A percentile compares a stretch with the other conserved stretches of the same genome.
phyloP scores from a whole-genome alignment of 2,329 filamentous ascomycete genomes.

The Diaporthe australafricana region DNA sequence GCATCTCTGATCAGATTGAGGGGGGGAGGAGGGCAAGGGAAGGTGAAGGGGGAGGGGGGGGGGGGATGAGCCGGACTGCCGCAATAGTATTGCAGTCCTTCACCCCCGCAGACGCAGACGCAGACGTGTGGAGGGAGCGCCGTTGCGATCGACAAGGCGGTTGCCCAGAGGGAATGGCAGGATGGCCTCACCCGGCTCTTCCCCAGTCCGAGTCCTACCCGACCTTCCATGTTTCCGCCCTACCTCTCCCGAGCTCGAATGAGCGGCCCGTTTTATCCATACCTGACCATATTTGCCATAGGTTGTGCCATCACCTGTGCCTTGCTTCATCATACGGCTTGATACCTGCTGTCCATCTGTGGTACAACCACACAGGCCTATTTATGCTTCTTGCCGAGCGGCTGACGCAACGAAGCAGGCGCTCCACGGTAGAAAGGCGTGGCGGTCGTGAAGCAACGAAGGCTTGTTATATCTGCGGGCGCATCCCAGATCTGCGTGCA shows the following conservation, averaged over 20 bases:
- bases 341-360: conserved; percentile 6
- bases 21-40: too few species aligned
- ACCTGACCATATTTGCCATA: not conserved
- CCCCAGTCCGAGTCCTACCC: conserved; percentile 20
- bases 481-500: conserved; percentile 21
- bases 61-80: conserved; percentile 7
- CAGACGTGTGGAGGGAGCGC: not conserved
- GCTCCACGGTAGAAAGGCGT: conserved; percentile 11
- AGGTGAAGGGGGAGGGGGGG: not conserved
- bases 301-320: not conserved
- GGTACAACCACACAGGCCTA: not conserved
- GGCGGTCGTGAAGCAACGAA: not conserved
- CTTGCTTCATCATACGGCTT: conserved; percentile 3
- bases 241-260: conserved; percentile 8
- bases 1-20: not conserved
- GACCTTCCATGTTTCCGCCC: conserved; percentile 15
- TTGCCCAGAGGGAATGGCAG: conserved; percentile 9
- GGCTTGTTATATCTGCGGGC: conserved; percentile 12
- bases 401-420: conserved; percentile 4
- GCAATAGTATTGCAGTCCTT: conserved; percentile 14
- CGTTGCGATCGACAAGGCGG: conserved; percentile 17
- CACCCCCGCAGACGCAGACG: not conserved
- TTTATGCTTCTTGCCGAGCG: not conserved
- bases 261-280: conserved; percentile 5
- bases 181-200: conserved; percentile 28